Conservation (phyloP, 1,139 yeast species). For the Yamadazyma sp. region DNA sequence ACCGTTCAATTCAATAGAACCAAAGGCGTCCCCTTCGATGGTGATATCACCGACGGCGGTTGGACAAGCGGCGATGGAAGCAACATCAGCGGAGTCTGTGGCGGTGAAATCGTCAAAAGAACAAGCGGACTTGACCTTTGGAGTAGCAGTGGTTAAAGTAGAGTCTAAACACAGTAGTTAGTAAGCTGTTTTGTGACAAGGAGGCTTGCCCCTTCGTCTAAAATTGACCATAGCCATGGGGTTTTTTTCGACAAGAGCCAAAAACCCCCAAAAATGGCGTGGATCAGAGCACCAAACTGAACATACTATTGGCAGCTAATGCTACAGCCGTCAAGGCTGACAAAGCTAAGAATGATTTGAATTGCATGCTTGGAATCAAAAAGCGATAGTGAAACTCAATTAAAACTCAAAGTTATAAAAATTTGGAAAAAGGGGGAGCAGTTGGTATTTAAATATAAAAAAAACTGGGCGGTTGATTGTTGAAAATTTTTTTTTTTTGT, state of each 20-base stretch:
- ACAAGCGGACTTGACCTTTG: conserved; percentile 55
- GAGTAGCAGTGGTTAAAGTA: conserved; percentile 51
- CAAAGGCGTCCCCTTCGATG: conserved; percentile 60
- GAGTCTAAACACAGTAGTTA: conserved; percentile 28
- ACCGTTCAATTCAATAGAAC: conserved; percentile 56
- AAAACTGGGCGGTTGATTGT: conserved; percentile 8
- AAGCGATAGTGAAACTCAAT: conserved; percentile 8
- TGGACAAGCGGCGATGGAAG: conserved; percentile 68
- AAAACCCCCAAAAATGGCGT: no score
- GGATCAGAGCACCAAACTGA: no score
- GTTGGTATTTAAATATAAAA: conserved; percentile 10
- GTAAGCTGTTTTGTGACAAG: conserved; percentile 1
- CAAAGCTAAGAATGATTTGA: conserved; percentile 46
- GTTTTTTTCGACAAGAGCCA: no score
- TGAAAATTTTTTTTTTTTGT: conserved; percentile 8
- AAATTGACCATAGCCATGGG: no score
- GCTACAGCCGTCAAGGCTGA: conserved; percentile 50
- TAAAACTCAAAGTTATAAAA: conserved; percentile 8
- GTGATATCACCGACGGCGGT: conserved; percentile 79
- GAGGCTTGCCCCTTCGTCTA: no score
- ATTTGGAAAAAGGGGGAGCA: conserved; percentile 7
- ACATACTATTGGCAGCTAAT: conserved; percentile 55
- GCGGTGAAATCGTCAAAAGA: conserved; percentile 60
- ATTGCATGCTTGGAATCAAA: conserved; percentile 41
- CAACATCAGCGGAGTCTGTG: conserved; percentile 77